Base-by-base conservation (phyloP, 1,139 yeast species). In the Suhomyces ambrosiae region DNA sequence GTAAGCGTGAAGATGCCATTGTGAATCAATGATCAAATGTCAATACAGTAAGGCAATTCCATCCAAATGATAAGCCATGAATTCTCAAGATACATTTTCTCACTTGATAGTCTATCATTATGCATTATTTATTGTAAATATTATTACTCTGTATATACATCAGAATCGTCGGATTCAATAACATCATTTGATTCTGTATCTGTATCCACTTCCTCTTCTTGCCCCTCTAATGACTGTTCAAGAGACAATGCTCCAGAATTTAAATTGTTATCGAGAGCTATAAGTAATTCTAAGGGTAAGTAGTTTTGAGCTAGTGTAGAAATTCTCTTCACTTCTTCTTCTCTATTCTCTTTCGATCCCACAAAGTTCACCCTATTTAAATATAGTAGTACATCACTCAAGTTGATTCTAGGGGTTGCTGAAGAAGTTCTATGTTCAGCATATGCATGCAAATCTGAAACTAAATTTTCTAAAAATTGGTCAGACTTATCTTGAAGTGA, bases 251-350 rank as follows among this genome's bases (percentile, higher is more conserved):
- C 35, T 2, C 30, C 32, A 7, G 32, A 45, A 24, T 50, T 56
- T 17, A 66, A 47, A 38, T 58, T 61, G 41, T 63, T 62, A 43
- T 70, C 71, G 23, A 71, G 52, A 0, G 62, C 52, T 30, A 68
- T 53, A 23, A 70, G 48, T 23, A 54, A 41, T 40, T 71, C 76
- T 23, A 69, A 56, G 0, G 76, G 76, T 21, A 70, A 48, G 27
- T 60, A 58, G 9, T 53, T 54, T 29, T 60, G 63, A 0, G 75
- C 76, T 12, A 70, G 48, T n/a, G 45, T 48, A 0, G 69, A 56
- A 12, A 65, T 59, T 21, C 44, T 52, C 18, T 57, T 55, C 2
- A 58, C 46, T 24, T 56, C 60, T 16, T 42, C 31, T 12, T 43
- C 51, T 24, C 50, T 38, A 7, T 47, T 40, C 2, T 50, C 51